Conservation (phyloP, 129 eudicot genomes). For the Artemisia annua region DNA sequence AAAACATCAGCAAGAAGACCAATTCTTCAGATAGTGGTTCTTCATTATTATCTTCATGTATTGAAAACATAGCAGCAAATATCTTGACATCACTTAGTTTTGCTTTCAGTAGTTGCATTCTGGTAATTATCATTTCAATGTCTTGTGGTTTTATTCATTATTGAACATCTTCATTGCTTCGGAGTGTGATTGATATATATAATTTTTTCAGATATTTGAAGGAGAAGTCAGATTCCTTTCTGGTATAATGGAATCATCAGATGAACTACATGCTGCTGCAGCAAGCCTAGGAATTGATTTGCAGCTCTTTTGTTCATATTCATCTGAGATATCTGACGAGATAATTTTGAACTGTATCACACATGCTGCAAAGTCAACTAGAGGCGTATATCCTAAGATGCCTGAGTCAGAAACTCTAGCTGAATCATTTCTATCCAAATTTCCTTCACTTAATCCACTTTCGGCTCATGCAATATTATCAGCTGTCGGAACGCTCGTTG, state of each 20-base stretch:
- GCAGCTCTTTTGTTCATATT: constrained; percentile 80
- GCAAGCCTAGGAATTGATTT: constrained; percentile 75
- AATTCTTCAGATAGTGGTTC: constrained; percentile 58
- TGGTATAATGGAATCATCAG: constrained; percentile 85
- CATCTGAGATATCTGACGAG: constrained; percentile 70
- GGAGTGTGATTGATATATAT: not conserved
- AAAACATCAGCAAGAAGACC: constrained; percentile 75
- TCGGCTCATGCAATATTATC: constrained; percentile 91
- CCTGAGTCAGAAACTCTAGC: constrained; percentile 85
- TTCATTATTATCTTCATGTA: constrained; percentile 67
- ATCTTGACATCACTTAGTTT: constrained; percentile 85
- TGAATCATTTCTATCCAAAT: constrained; percentile 77
- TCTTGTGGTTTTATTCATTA: constrained; percentile 5
- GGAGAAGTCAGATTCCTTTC: constrained; percentile 71
- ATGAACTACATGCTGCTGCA: constrained; percentile 93
- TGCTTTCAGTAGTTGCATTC: constrained; percentile 77
- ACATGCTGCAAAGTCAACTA: constrained; percentile 39
- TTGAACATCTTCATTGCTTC: not conserved
- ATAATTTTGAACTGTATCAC: constrained; percentile 61
- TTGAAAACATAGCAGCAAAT: constrained; percentile 87
- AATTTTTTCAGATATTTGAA: constrained; percentile 77
- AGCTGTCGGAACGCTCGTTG: constrained; percentile 53
- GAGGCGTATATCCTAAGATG: constrained; percentile 64
- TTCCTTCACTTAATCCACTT: constrained; percentile 93
- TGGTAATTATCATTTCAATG: constrained; percentile 54